phyloP scores from a whole-genome alignment of 2,329 filamentous ascomycete genomes.

The Alternaria gaisen region DNA sequence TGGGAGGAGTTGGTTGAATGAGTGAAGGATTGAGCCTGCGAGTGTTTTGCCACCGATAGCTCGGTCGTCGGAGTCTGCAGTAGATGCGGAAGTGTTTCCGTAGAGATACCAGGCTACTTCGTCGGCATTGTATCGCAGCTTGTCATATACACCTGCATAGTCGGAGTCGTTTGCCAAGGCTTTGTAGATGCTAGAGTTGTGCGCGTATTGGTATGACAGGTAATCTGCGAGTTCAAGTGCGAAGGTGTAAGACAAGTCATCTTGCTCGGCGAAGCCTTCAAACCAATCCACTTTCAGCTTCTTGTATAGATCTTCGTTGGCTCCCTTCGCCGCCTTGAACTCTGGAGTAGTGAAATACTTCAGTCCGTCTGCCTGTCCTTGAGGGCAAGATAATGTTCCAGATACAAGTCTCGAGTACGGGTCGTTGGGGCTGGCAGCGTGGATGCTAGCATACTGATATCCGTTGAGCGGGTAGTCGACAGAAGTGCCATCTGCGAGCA shows the following conservation, averaged over 20 bases:
- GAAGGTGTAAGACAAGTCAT: constrained; percentile 57
- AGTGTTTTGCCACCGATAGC: constrained; percentile 46
- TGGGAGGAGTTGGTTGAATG: constrained; percentile 32
- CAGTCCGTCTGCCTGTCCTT: constrained; percentile 47
- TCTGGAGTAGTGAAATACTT: constrained; percentile 55
- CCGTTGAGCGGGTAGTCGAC: constrained; percentile 61
- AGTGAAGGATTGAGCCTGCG: constrained; percentile 34
- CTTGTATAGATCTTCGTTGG: constrained; percentile 56
- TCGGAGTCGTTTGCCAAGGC: constrained; percentile 43
- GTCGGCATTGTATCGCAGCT: constrained; percentile 57
- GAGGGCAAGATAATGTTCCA: constrained; percentile 58
- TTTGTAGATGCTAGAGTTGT: constrained; percentile 58
- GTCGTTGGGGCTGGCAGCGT: constrained; percentile 56
- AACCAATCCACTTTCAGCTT: constrained; percentile 56
- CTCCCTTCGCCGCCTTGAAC: constrained; percentile 52
- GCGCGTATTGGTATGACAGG: constrained; percentile 62
- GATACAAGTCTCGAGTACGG: constrained; percentile 61
- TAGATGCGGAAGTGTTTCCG: constrained; percentile 53
- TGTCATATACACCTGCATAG: constrained; percentile 33
- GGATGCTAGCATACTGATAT: constrained; percentile 66
- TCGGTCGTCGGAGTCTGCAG: constrained; percentile 27
- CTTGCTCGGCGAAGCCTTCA: constrained; percentile 50
- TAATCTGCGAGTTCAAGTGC: constrained; percentile 66
- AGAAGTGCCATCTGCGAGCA: constrained; percentile 59
- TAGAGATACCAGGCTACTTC: constrained; percentile 55